Percentiles rank a stretch among this genome's conserved stretches.
These are phyloP conservation scores for Suillus sp. DNA, from an alignment of 768 basidiomycete genomes.

Conservation along the genomic window DNA sequence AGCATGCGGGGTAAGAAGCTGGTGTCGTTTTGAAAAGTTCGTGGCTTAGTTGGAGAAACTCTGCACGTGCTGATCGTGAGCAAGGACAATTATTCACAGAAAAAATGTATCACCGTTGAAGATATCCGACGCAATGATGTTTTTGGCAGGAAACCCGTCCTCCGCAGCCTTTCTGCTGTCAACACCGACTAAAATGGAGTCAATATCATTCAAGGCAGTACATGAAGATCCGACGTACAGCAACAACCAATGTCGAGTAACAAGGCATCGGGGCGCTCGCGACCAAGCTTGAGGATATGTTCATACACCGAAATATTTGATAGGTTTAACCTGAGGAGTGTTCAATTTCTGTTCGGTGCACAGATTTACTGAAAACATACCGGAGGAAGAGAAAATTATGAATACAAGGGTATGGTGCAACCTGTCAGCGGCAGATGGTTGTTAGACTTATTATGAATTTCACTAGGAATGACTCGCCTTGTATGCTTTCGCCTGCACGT, in stretches of 20 bases:
- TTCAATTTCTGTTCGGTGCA: too few species aligned
- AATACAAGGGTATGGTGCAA: not conserved
- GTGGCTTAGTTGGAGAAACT: not conserved
- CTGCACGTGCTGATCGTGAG: not conserved
- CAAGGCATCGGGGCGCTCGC: not conserved
- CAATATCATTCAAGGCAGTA: not conserved
- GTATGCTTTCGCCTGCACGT: constrained; percentile 30
- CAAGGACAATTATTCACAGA: not conserved
- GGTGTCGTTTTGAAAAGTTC: not conserved
- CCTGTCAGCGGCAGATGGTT: not conserved
- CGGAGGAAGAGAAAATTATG: not conserved
- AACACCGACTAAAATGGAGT: not conserved
- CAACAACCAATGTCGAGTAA: not conserved
- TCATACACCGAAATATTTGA: too few species aligned
- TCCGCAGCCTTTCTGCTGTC: not conserved
- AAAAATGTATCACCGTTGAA: not conserved
- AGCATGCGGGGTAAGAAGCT: not conserved
- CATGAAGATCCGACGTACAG: not conserved
- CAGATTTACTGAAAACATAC: not conserved
- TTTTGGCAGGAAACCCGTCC: not conserved
- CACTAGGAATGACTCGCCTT: constrained; percentile 14
- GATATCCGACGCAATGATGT: not conserved
- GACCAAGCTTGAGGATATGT: not conserved
- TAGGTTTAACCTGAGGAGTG: too few species aligned
- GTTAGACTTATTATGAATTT: not conserved